Conservation (phyloP, 352 stramenopile genomes). For the Pythium brassicae region DNA sequence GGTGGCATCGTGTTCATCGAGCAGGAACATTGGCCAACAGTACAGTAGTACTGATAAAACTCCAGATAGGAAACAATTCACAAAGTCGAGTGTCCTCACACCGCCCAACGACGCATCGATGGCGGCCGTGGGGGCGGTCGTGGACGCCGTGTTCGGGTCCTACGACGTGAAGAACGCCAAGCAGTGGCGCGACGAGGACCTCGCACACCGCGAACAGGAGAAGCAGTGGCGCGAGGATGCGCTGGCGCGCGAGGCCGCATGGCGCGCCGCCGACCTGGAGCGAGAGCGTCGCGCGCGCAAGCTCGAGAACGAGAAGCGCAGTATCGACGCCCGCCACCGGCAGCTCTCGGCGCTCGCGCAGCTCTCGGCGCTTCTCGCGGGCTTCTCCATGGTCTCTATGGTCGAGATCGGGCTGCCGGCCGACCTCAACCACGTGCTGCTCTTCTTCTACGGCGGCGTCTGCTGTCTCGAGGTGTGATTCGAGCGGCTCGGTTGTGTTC, state of each 20-base stretch:
- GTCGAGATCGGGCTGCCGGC: conserved; percentile 57
- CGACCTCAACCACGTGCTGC: conserved; percentile 39
- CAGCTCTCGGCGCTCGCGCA: conserved; percentile 62
- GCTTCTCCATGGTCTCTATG: conserved; percentile 72
- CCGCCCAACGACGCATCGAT: conserved; percentile 15
- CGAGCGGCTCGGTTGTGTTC: background rate
- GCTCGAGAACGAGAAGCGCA: conserved; percentile 73
- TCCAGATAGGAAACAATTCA: too few species aligned
- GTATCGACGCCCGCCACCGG: conserved; percentile 64
- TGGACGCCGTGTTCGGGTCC: conserved; percentile 77
- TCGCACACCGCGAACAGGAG: conserved; percentile 66
- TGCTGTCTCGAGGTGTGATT: conserved; percentile 48
- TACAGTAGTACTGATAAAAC: too few species aligned
- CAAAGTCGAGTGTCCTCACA: too few species aligned
- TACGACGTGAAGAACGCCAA: conserved; percentile 85
- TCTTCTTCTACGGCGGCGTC: conserved; percentile 58
- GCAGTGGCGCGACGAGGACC: conserved; percentile 79
- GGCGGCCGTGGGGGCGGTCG: conserved; percentile 53
- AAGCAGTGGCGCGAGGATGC: conserved; percentile 81
- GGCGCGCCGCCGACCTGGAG: conserved; percentile 66
- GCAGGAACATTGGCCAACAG: too few species aligned
- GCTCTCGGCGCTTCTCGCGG: conserved; percentile 58
- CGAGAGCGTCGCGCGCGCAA: conserved; percentile 67
- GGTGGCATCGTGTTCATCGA: too few species aligned
- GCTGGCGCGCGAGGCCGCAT: conserved; percentile 56